Conservation (phyloP, 768 basidiomycete genomes). For the Peribolospora baueri region DNA sequence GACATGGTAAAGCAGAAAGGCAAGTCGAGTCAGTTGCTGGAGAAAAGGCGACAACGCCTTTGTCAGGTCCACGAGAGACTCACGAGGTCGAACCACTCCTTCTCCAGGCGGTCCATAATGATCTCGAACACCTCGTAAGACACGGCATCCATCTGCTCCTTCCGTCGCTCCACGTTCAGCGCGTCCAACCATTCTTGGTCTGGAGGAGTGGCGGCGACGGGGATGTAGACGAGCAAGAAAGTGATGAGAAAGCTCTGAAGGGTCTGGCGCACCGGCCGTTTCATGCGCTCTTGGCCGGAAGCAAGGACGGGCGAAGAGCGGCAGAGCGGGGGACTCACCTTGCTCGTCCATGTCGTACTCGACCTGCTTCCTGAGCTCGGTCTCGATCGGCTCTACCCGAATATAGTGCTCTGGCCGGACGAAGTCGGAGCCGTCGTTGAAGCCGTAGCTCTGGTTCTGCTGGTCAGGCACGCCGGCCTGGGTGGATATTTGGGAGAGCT, state of each 20-base stretch:
- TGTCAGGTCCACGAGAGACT: slow-evolving; percentile 6
- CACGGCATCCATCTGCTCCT: slow-evolving; percentile 44
- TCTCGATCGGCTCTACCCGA: slow-evolving; percentile 84
- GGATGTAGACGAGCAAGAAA: background rate
- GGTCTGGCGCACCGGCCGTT: no score
- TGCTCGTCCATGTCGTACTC: slow-evolving; percentile 99
- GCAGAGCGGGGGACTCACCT: slow-evolving; percentile 27
- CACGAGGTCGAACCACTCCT: slow-evolving; percentile 95
- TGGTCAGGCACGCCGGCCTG: background rate
- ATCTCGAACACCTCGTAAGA: slow-evolving; percentile 78
- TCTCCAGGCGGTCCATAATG: slow-evolving; percentile 90
- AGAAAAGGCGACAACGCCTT: background rate
- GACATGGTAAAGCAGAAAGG: background rate
- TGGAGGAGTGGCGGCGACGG: slow-evolving; percentile 16
- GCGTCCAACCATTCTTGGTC: slow-evolving; percentile 87
- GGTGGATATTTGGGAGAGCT: background rate
- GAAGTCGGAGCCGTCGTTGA: slow-evolving; percentile 28
- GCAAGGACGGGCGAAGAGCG: background rate
- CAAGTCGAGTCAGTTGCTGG: background rate
- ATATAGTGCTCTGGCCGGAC: slow-evolving; percentile 62
- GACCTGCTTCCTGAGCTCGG: slow-evolving; percentile 71
- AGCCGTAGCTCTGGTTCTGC: background rate
- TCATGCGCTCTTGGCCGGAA: no score
- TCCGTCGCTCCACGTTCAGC: slow-evolving; percentile 49
- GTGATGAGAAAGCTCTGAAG: background rate